phyloP scores from a whole-genome alignment of 164 flowering plant species.

The Berberis thunbergii region DNA sequence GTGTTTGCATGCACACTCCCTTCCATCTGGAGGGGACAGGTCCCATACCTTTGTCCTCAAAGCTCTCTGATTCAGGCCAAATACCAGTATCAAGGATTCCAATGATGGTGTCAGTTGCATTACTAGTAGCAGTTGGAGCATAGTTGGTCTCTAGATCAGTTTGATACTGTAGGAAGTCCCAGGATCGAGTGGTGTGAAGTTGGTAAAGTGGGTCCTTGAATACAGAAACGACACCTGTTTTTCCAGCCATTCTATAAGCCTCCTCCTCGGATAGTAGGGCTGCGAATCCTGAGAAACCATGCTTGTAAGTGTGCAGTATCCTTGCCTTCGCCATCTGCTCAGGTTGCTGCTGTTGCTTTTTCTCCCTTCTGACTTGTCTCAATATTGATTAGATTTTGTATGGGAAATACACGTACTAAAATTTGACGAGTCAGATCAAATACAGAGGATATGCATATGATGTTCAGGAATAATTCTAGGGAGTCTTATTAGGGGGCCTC shows the following conservation, averaged over 20 bases:
- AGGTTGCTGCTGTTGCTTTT: no score
- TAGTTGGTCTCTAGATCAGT: constrained; percentile 18
- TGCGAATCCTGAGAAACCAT: constrained; percentile 53
- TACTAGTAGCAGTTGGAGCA: background rate
- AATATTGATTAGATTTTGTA: no score
- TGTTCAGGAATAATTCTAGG: no score
- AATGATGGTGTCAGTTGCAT: constrained; percentile 1
- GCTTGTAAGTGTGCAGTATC: constrained; percentile 30
- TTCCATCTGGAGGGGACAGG: constrained; percentile 12
- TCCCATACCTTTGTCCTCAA: constrained; percentile 14
- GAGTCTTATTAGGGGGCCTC: no score
- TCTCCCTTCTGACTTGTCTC: constrained; percentile 6
- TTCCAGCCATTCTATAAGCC: constrained; percentile 24
- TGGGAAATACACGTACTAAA: no score
- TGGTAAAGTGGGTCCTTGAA: constrained; percentile 33
- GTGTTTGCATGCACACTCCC: constrained; percentile 38
- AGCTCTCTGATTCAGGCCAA: constrained; percentile 18
- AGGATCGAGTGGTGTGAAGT: constrained; percentile 6
- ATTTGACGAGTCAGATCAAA: no score
- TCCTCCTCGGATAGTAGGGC: constrained; percentile 39
- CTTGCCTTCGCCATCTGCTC: constrained; percentile 7
- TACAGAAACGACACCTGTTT: constrained; percentile 52
- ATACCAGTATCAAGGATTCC: constrained; percentile 8
- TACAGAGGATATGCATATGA: no score
- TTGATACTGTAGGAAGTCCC: constrained; percentile 14